phyloP scores from a whole-genome alignment of 805 yeast species.

The Yamadazyma phyllophila region DNA sequence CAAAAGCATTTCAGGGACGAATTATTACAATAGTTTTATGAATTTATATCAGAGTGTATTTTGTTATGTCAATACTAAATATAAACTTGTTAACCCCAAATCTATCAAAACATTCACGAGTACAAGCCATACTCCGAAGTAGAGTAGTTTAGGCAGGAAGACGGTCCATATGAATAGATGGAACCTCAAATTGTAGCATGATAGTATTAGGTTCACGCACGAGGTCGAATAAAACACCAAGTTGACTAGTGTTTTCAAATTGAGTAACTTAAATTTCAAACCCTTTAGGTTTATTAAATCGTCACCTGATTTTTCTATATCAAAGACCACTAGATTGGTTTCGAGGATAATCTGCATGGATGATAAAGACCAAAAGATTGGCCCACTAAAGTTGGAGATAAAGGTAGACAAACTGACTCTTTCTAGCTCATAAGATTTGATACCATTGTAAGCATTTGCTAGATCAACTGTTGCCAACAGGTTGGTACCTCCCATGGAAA shows the following conservation, averaged over 20 bases:
- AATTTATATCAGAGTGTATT: slow-evolving; percentile 1
- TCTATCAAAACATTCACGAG: slow-evolving; percentile 43
- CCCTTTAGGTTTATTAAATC: slow-evolving; percentile 13
- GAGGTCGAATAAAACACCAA: slow-evolving; percentile 58
- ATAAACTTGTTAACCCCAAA: slow-evolving; percentile 39
- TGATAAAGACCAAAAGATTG: slow-evolving; percentile 74
- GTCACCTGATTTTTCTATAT: slow-evolving; percentile 6
- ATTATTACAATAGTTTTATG: slow-evolving; percentile 27
- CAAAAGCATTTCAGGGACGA: slow-evolving; percentile 66
- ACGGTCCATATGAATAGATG: slow-evolving; percentile 98
- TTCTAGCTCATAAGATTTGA: slow-evolving; percentile 63
- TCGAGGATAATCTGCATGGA: slow-evolving; percentile 42
- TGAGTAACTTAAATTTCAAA: slow-evolving; percentile 20
- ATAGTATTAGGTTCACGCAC: slow-evolving; percentile 55
- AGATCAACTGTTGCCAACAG: slow-evolving; percentile 89
- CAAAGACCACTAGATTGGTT: slow-evolving; percentile 17
- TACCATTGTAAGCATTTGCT: slow-evolving; percentile 90
- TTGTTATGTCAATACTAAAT: slow-evolving; percentile 8
- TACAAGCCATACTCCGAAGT: slow-evolving; percentile 71
- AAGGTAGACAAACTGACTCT: slow-evolving; percentile 78
- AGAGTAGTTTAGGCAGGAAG: slow-evolving; percentile 87
- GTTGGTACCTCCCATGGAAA: slow-evolving; percentile 87
- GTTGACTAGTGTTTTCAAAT: slow-evolving; percentile 34
- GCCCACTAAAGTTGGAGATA: slow-evolving; percentile 80
- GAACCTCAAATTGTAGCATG: slow-evolving; percentile 73